Evolutionary conservation across 495 filamentous ascomycete species (phyloP).

Genomic region (Cercophora newfieldiana): DNA sequence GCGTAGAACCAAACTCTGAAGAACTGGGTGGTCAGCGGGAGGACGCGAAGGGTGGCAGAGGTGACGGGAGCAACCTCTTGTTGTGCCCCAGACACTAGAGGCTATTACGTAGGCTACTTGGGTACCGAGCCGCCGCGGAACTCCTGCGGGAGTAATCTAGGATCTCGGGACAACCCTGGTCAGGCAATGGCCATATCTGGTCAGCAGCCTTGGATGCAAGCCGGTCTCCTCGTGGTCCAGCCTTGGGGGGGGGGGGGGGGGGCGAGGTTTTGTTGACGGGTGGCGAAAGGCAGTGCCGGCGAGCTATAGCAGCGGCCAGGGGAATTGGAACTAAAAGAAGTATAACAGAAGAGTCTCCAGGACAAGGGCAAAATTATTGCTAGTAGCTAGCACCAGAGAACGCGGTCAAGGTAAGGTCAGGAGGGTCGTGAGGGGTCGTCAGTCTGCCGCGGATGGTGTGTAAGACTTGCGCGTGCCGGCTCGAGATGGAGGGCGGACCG

Average conservation of each 20-base stretch:
- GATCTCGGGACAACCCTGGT: background rate
- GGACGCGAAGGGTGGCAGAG: conserved; percentile 19
- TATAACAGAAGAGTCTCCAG: conserved; percentile 26
- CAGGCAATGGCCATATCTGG: conserved; percentile 19
- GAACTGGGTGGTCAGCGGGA: conserved; percentile 22
- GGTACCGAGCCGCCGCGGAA: conserved; percentile 23
- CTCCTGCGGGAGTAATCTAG: conserved; percentile 16
- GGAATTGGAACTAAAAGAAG: conserved; percentile 15
- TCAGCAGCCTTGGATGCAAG: conserved; percentile 2
- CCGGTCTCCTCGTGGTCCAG: conserved; percentile 18
- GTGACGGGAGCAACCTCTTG: conserved; percentile 27
- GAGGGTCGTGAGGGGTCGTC: conserved; percentile 24
- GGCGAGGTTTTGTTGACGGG: background rate
- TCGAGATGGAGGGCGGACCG: conserved; percentile 16
- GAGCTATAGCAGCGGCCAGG: background rate
- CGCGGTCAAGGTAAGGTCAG: conserved; percentile 6
- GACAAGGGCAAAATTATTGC: conserved; percentile 27
- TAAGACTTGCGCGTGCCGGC: conserved; percentile 23
- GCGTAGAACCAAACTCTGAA: conserved; percentile 9
- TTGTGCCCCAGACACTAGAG: conserved; percentile 14
- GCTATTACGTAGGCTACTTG: conserved; percentile 21
- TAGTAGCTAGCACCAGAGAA: conserved; percentile 15
- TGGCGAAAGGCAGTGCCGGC: background rate
- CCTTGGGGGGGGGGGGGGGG: background rate
- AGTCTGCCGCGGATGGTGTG: conserved; percentile 27